These are phyloP conservation scores for Hylodesmum podocarpum DNA, from an alignment of 306 rosid species.

Conservation along the genomic window DNA sequence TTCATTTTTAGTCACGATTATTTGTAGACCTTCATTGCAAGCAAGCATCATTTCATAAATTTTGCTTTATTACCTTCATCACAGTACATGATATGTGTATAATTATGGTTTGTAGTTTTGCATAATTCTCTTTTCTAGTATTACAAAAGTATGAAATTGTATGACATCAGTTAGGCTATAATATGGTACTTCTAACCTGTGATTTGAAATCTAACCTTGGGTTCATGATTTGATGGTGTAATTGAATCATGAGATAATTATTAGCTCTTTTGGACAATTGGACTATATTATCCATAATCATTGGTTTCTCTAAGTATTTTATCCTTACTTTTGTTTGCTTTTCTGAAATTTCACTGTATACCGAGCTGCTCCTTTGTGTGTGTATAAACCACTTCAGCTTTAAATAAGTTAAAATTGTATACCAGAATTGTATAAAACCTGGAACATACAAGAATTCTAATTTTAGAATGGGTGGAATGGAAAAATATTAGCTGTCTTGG, in stretches of 20 bases:
- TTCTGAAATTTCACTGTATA: background rate
- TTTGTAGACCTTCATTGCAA: background rate
- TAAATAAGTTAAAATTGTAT: background rate
- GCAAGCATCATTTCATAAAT: background rate
- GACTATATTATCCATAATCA: background rate
- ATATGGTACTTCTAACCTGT: background rate
- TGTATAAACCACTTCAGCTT: background rate
- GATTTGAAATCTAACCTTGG: background rate
- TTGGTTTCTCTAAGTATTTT: background rate
- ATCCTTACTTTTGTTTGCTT: background rate
- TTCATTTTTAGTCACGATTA: background rate
- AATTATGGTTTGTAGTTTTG: background rate
- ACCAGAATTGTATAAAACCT: background rate
- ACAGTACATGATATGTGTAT: background rate
- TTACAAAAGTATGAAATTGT: background rate
- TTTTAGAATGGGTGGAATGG: background rate
- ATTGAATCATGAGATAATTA: background rate
- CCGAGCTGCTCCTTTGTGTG: background rate
- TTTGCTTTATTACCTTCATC: slow-evolving; percentile 15
- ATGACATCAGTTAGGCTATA: background rate
- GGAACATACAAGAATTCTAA: background rate
- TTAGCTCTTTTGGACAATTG: background rate
- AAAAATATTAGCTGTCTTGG: background rate
- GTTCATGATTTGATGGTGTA: background rate
- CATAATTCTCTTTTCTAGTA: background rate